Base-by-base conservation (phyloP, 139 green algal species). In the Tetradesmus obliquus region DNA sequence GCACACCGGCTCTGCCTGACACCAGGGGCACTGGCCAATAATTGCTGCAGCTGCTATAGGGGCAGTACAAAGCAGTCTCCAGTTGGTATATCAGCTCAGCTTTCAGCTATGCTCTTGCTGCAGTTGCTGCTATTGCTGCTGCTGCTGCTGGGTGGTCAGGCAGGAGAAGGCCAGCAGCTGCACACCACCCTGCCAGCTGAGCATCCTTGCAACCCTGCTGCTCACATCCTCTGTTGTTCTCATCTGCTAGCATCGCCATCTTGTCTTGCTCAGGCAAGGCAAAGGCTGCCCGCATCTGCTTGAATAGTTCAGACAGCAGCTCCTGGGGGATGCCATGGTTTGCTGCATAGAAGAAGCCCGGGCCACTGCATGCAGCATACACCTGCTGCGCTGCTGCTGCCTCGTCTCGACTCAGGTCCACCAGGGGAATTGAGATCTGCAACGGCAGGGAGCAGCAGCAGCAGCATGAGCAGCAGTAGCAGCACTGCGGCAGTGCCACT, bases 221-320 rank as follows among this genome's bases (percentile, higher is more conserved):
- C 82, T 22, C 82, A 20, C 69, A 55, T 93, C 76, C 76, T 51
- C 76, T 91, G 91, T 97, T 96, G 89, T 96, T 97, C 57, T 92
- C 88, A 85, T 99, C 94, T n/a, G 93, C 94, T 17, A 95, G 19
- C 24, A 98, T 90, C 3, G 53, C n/a, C 86, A 94, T 92, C 91
- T 99, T 99, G 10, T 94, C 60, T 1, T 96, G 94, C 53, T 71
- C 32, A 3, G 97, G 96, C 84, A 98, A 92, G 0, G 12, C 81
- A 89, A 99, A 99, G 80, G 99, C 97, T 6, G 53, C 19, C 6
- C 88, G 91, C 51, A 95, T 95, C 86, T 96, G 82, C 2, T 89
- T 83, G 51, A 97, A 97, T 4, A 95, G 86, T 0, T 88, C 87
- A 3, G 94, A 84, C 3, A 98, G 24, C 3, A 99, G 86, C 1